These are phyloP conservation scores for Olyra latifolia DNA, from an alignment of 176 grass and related monocot genomes.

Conservation along the genomic window DNA sequence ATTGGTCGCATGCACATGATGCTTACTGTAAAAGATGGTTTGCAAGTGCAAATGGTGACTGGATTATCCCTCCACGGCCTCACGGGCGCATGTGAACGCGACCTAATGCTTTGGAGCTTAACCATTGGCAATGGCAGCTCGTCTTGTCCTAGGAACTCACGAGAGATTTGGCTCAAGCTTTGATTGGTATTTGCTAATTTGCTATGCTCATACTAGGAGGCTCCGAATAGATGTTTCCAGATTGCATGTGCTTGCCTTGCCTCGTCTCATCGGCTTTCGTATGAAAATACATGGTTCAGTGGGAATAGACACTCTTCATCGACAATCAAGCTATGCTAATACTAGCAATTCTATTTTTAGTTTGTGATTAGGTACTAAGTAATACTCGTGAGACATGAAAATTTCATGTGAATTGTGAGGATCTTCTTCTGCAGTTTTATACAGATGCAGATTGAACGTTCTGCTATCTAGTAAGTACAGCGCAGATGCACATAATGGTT, in stretches of 20 bases:
- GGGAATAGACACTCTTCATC: not conserved
- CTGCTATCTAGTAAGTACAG: not conserved
- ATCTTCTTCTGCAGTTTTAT: conserved; percentile 1
- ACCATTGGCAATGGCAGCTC: conserved; percentile 31
- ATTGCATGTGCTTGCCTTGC: not conserved
- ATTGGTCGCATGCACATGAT: conserved; percentile 47
- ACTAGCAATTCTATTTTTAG: not conserved
- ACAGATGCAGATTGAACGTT: not conserved
- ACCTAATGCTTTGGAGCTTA: conserved; percentile 73
- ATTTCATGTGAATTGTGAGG: not conserved
- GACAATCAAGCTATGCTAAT: not conserved
- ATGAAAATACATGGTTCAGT: not conserved
- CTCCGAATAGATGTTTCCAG: conserved; percentile 22
- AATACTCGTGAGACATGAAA: not conserved
- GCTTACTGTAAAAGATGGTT: conserved; percentile 49
- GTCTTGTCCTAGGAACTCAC: conserved; percentile 30
- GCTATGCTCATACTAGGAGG: not conserved
- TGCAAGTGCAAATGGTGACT: not conserved
- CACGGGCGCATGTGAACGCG: conserved; percentile 32
- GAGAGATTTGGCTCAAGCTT: conserved; percentile 23
- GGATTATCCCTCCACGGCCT: not conserved
- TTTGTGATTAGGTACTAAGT: not conserved
- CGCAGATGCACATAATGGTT: not conserved
- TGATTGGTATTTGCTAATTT: conserved; percentile 32
- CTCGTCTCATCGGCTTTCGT: not conserved